Evolutionary conservation across 228 moss, liverwort and hornwort genomes (phyloP).

Genomic region (Sphagnum magellanicum): DNA sequence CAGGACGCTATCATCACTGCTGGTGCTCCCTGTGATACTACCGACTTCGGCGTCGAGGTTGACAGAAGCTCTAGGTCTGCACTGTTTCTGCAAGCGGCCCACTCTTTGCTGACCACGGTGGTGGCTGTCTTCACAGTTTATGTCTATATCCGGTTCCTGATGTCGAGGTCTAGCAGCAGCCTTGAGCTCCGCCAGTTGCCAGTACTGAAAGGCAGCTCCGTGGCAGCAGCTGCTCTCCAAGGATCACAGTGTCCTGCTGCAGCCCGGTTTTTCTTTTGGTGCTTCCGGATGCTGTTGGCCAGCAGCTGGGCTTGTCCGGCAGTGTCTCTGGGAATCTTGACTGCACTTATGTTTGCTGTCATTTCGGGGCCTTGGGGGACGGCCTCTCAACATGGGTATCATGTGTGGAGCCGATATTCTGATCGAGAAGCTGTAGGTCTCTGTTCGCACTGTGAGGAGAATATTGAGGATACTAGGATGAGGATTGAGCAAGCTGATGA

Average conservation of each 20-base stretch:
- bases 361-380: constrained; percentile 37
- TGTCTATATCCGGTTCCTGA: constrained; percentile 36
- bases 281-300: constrained; percentile 13
- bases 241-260: background rate
- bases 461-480: constrained; percentile 16
- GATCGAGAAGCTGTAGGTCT: background rate
- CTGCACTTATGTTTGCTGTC: constrained; percentile 20
- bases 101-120: constrained; percentile 25
- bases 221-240: background rate
- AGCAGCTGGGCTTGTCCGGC: too few species aligned
- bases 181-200: background rate
- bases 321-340: constrained; percentile 20
- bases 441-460: constrained; percentile 28
- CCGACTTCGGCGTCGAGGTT: constrained; percentile 38
- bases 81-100: constrained; percentile 42
- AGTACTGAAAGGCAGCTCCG: background rate
- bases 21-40: constrained; percentile 13
- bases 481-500: constrained; percentile 48
- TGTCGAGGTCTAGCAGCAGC: constrained; percentile 10
- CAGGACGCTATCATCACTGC: constrained; percentile 8
- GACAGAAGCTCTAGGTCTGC: constrained; percentile 43
- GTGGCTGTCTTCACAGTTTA: constrained; percentile 31
- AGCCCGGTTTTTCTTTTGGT: background rate
- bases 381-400: constrained; percentile 7
- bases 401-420: constrained; percentile 20